These are phyloP conservation scores for Salix suchowensis DNA, from an alignment of 345 rosid genomes.

Conservation along the genomic window DNA sequence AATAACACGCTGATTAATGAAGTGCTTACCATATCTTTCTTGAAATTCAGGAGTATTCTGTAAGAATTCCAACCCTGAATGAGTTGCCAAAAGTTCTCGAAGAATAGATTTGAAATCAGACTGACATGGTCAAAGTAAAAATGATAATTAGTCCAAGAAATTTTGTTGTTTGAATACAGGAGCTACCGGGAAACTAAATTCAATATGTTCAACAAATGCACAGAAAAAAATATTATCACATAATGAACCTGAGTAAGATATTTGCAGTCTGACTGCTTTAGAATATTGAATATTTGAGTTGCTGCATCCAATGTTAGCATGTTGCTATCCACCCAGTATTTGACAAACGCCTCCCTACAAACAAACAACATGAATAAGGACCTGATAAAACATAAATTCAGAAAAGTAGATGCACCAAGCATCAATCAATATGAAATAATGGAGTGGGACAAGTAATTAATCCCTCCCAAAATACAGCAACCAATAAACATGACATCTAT, in stretches of 20 bases:
- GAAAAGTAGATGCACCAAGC: neutral
- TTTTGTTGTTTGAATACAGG: neutral
- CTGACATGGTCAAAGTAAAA: constrained; percentile 31
- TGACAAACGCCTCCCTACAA: constrained; percentile 62
- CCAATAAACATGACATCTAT: neutral
- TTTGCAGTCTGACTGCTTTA: constrained; percentile 63
- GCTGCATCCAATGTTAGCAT: constrained; percentile 66
- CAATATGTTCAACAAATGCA: neutral
- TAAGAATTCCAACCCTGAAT: constrained; percentile 82
- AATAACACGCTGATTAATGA: neutral
- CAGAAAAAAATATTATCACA: neutral
- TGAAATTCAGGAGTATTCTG: constrained; percentile 72
- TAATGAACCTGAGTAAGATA: constrained; percentile 71
- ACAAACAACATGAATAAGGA: constrained; percentile 10
- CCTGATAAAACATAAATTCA: neutral
- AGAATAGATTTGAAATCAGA: constrained; percentile 77
- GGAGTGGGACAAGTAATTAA: neutral
- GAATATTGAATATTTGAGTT: constrained; percentile 56
- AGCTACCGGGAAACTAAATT: constrained; percentile 3
- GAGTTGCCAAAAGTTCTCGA: constrained; percentile 69
- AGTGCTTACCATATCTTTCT: constrained; percentile 78
- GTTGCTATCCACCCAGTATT: constrained; percentile 71
- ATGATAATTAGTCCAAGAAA: constrained; percentile 1
- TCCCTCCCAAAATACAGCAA: neutral
- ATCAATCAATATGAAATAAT: neutral